Percentiles rank a stretch among this genome's conserved stretches.
Evolutionary conservation across 192 early-diverging fungal species (phyloP).

Genomic region (Backusella psychrophila): DNA sequence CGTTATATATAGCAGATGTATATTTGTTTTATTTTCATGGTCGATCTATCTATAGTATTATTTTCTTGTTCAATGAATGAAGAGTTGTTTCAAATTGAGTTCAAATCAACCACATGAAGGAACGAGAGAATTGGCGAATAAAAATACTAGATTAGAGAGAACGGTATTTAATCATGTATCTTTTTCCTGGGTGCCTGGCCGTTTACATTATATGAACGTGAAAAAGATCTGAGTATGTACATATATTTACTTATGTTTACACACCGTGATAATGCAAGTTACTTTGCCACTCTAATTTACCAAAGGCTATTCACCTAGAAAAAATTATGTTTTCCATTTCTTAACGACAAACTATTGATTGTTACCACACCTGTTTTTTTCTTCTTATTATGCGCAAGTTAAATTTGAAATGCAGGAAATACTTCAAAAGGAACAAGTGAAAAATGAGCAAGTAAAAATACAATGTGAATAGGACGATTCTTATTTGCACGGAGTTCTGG

Average conservation of each 20-base stretch:
- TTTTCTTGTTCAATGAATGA: background rate
- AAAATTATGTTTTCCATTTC: background rate
- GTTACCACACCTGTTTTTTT: background rate
- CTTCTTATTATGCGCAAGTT: background rate
- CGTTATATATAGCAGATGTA: background rate
- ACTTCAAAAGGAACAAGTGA: background rate
- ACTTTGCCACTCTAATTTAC: background rate
- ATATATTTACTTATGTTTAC: background rate
- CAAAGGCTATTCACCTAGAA: background rate
- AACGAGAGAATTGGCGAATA: background rate
- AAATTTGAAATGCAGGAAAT: background rate
- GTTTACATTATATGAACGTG: background rate
- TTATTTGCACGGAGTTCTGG: constrained; percentile 5
- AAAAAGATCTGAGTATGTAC: background rate
- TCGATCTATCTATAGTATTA: background rate
- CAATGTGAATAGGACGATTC: background rate
- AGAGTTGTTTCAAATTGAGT: background rate
- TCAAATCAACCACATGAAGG: background rate
- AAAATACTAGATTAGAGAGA: no score
- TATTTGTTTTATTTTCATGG: background rate
- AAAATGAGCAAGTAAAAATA: background rate
- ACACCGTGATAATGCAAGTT: background rate
- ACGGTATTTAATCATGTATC: background rate
- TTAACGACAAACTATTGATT: background rate
- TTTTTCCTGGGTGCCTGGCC: background rate